These are phyloP conservation scores for Coemansia sp. DNA, from an alignment of 371 early-diverging fungal species.

Conservation along the genomic window DNA sequence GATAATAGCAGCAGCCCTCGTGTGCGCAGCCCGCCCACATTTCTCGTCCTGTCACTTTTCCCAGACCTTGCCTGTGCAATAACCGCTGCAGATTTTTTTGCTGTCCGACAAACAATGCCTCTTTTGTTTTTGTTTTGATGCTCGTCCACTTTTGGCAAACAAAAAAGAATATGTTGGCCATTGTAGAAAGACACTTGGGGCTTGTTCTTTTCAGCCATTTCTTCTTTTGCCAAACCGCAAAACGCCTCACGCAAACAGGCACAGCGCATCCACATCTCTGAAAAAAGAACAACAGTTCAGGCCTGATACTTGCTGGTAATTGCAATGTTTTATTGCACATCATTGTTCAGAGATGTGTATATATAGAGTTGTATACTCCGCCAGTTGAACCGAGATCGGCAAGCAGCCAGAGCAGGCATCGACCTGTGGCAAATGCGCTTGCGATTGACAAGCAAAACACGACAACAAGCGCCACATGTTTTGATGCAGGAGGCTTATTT, in stretches of 20 bases:
- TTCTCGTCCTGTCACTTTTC: neutral
- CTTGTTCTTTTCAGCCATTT: conserved; percentile 1
- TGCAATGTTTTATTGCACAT: neutral
- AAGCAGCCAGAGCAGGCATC: neutral
- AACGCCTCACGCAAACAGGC: no score
- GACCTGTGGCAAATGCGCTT: no score
- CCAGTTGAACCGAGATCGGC: neutral
- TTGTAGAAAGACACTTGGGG: conserved; percentile 15
- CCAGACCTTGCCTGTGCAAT: neutral
- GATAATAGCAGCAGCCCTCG: neutral
- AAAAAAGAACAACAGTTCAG: no score
- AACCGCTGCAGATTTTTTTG: neutral
- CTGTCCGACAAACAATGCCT: neutral
- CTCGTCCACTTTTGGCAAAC: conserved; percentile 2
- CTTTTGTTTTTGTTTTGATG: conserved; percentile 9
- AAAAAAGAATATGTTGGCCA: conserved; percentile 5
- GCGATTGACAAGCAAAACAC: neutral
- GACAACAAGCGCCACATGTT: neutral
- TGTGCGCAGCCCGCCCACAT: neutral
- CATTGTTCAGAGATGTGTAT: neutral
- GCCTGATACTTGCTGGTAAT: no score
- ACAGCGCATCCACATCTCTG: no score
- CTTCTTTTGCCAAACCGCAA: no score
- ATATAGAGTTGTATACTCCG: neutral
- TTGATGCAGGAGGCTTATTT: neutral